These are phyloP conservation scores for Prinsepia uniflora DNA, from an alignment of 306 rosid species.

Conservation along the genomic window DNA sequence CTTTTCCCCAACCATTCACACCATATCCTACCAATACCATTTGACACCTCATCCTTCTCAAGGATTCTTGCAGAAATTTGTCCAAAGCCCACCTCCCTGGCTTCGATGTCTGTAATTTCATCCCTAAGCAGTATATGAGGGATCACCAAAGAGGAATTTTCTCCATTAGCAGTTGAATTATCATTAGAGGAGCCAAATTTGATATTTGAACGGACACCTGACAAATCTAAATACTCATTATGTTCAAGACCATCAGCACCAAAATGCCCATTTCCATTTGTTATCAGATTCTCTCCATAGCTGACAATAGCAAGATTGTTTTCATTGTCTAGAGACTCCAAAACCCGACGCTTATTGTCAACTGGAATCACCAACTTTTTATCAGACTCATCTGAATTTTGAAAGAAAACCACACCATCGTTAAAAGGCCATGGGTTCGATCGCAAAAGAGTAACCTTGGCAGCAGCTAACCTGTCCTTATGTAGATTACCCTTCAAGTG, in stretches of 20 bases:
- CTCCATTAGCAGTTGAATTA: conserved; percentile 23
- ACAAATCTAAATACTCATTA: conserved; percentile 19
- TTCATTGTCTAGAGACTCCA: conserved; percentile 37
- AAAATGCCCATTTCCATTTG: conserved; percentile 11
- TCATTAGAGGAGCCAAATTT: conserved; percentile 31
- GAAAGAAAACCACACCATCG: conserved; percentile 81
- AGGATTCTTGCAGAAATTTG: conserved; percentile 65
- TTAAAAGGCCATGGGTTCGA: conserved; percentile 90
- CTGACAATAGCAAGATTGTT: conserved; percentile 59
- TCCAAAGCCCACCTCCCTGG: conserved; percentile 55
- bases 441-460: conserved; percentile 63
- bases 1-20: conserved; percentile 86
- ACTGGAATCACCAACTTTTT: conserved; percentile 28
- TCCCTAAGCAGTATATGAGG: conserved; percentile 57
- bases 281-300: conserved; percentile 36
- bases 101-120: conserved; percentile 51
- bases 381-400: conserved; percentile 38
- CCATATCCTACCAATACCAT: conserved; percentile 69
- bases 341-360: conserved; percentile 35
- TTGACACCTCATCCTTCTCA: conserved; percentile 39
- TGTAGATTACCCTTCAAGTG: conserved; percentile 90
- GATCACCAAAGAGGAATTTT: conserved; percentile 32
- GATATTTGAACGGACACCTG: conserved; percentile 27
- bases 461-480: conserved; percentile 49
- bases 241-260: conserved; percentile 21